Evolutionary conservation across 129 eudicot species (phyloP).

Genomic region (Artemisia tridentata): DNA sequence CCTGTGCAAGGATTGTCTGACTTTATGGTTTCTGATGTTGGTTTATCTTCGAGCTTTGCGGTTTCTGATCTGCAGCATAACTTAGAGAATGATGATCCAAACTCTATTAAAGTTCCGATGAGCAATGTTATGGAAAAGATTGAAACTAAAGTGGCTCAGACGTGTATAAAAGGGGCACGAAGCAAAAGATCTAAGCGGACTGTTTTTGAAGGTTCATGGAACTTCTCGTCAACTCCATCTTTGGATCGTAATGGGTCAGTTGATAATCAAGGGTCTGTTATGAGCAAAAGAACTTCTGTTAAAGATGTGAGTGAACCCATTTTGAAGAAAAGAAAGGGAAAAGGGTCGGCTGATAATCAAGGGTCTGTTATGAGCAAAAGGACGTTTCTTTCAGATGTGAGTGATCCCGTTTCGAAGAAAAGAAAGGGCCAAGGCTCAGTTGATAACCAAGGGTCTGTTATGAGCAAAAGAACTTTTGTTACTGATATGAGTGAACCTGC

Average conservation of each 20-base stretch:
- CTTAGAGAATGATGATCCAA: constrained; percentile 41
- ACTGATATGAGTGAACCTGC: constrained; percentile 14
- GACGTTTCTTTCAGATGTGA: constrained; percentile 4
- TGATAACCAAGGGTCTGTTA: constrained; percentile 31
- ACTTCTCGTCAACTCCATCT: constrained; percentile 12
- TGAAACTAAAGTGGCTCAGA: constrained; percentile 26
- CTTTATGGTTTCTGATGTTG: constrained; percentile 24
- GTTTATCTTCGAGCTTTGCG: constrained; percentile 23
- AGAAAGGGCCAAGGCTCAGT: constrained; percentile 9
- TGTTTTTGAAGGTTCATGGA: constrained; percentile 30
- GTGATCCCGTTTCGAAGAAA: constrained; percentile 8
- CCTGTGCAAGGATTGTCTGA: constrained; percentile 27
- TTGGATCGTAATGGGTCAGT: constrained; percentile 18
- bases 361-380: constrained; percentile 33
- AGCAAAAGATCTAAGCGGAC: constrained; percentile 36
- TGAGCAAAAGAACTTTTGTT: constrained; percentile 31
- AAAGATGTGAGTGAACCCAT: constrained; percentile 12
- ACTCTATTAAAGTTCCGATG: constrained; percentile 9
- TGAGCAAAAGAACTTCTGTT: constrained; percentile 31
- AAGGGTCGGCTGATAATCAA: constrained; percentile 30
- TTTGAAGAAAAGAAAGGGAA: no score
- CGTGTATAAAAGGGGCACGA: constrained; percentile 29
- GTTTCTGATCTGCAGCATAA: constrained; percentile 18
- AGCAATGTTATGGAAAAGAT: constrained; percentile 6
- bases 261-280: constrained; percentile 31